A percentile compares a stretch with the other conserved stretches of the same genome.
Evolutionary conservation across 2,329 filamentous ascomycete genomes (phyloP).

Genomic region (Leptographium lundbergii): DNA sequence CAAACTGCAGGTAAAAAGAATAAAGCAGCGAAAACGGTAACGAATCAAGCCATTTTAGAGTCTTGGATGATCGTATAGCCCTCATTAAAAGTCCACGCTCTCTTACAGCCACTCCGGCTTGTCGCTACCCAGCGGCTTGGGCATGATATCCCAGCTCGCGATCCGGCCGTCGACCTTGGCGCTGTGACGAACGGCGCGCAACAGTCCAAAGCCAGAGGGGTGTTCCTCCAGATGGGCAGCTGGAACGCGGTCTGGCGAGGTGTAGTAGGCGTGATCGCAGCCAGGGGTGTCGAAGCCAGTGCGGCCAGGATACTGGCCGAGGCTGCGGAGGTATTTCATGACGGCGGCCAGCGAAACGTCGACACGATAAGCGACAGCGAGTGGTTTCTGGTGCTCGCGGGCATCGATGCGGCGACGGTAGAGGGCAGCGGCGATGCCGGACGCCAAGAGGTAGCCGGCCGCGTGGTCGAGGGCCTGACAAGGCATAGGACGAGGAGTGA

Average conservation of each 20-base stretch:
- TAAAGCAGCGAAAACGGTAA: no score
- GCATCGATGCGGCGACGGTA: slow-evolving; percentile 31
- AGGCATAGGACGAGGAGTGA: background rate
- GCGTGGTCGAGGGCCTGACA: slow-evolving; percentile 30
- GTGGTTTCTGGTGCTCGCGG: slow-evolving; percentile 17
- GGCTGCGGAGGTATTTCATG: slow-evolving; percentile 41
- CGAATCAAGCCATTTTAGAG: no score
- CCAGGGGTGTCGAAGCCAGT: slow-evolving; percentile 26
- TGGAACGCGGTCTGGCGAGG: slow-evolving; percentile 18
- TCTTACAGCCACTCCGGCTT: background rate
- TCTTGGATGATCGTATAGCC: no score
- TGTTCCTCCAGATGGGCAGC: background rate
- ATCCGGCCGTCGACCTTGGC: background rate
- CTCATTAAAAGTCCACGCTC: no score
- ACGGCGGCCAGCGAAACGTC: slow-evolving; percentile 41
- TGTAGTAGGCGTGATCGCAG: slow-evolving; percentile 15
- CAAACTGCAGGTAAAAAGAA: no score
- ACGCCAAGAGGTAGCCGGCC: slow-evolving; percentile 39
- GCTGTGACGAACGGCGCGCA: background rate
- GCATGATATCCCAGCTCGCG: background rate
- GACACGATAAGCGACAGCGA: slow-evolving; percentile 26
- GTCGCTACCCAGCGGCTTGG: background rate
- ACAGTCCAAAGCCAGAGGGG: background rate
- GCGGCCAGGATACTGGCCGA: slow-evolving; percentile 34
- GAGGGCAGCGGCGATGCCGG: slow-evolving; percentile 38